Conservation (phyloP, 2,329 filamentous ascomycete genomes). For the Cyanodermella asteris region DNA sequence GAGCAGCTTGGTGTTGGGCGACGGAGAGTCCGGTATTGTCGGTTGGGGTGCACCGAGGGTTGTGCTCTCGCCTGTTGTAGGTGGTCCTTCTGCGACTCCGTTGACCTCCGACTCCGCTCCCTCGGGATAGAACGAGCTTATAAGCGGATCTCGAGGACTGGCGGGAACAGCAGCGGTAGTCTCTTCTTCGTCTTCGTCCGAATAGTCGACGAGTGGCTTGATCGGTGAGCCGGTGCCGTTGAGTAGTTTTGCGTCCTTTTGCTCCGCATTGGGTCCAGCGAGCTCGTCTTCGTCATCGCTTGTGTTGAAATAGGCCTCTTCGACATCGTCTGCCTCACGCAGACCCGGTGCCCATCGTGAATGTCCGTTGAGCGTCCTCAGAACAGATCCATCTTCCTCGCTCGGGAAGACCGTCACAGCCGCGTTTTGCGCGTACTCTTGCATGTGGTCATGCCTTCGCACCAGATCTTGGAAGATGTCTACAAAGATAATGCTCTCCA, state of each 20-base stretch:
- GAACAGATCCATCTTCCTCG: constrained; percentile 36
- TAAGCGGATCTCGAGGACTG: constrained; percentile 8
- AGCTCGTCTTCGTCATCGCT: constrained; percentile 66
- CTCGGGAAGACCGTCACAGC: constrained; percentile 49
- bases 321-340: constrained; percentile 62
- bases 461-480: constrained; percentile 64
- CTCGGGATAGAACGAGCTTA: constrained; percentile 7
- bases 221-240: constrained; percentile 43
- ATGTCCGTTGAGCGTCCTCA: constrained; percentile 31
- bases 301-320: constrained; percentile 86
- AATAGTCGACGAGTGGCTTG: constrained; percentile 74
- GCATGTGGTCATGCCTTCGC: constrained; percentile 55
- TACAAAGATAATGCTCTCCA: constrained; percentile 59
- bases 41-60: too few relatives aligned
- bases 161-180: constrained; percentile 36
- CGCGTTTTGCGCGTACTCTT: constrained; percentile 40
- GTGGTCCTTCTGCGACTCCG: constrained; percentile 11
- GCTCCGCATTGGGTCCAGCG: constrained; percentile 14
- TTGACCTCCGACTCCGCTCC: constrained; percentile 10
- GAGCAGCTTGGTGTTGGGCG: constrained; percentile 26
- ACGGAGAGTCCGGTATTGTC: constrained; percentile 4
- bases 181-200: constrained; percentile 66
- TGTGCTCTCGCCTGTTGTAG: constrained; percentile 1
- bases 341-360: constrained; percentile 47
- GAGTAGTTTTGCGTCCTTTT: constrained; percentile 9